These are phyloP conservation scores for Pichia sp. DNA, from an alignment of 1,139 yeast species.

Conservation along the genomic window DNA sequence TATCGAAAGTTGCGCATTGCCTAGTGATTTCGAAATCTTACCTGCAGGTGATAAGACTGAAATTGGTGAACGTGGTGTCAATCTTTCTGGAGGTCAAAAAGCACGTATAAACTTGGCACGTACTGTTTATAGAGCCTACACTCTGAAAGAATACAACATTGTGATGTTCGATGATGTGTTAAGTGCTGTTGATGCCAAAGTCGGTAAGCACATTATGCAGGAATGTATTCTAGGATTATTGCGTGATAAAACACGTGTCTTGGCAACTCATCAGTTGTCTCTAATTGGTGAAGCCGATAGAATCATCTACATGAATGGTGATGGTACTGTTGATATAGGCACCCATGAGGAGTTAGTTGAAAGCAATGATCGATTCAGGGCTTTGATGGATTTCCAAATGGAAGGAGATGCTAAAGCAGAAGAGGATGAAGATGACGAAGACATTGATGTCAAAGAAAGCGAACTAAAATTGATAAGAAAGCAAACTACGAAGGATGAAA, in stretches of 20 bases:
- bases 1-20: constrained; percentile 60
- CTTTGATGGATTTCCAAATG: constrained; percentile 49
- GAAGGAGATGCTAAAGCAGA: constrained; percentile 20
- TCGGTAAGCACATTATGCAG: constrained; percentile 74
- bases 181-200: constrained; percentile 91
- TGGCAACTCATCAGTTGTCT: constrained; percentile 83
- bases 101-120: constrained; percentile 81
- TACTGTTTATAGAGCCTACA: constrained; percentile 50
- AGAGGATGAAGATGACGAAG: constrained; percentile 24
- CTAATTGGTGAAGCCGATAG: constrained; percentile 61
- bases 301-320: constrained; percentile 62
- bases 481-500: constrained; percentile 23
- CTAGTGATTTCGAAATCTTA: constrained; percentile 59
- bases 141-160: constrained; percentile 50
- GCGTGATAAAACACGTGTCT: constrained; percentile 56
- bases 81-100: constrained; percentile 90
- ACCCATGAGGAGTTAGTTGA: constrained; percentile 46
- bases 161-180: constrained; percentile 76
- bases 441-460: constrained; percentile 20
- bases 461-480: constrained; percentile 25
- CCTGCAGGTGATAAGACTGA: constrained; percentile 83
- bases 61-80: constrained; percentile 88
- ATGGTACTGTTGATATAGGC: constrained; percentile 61
- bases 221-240: constrained; percentile 58
- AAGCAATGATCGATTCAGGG: constrained; percentile 15